Conservation (phyloP, 352 stramenopile species). For the Phytophthora capsici region DNA sequence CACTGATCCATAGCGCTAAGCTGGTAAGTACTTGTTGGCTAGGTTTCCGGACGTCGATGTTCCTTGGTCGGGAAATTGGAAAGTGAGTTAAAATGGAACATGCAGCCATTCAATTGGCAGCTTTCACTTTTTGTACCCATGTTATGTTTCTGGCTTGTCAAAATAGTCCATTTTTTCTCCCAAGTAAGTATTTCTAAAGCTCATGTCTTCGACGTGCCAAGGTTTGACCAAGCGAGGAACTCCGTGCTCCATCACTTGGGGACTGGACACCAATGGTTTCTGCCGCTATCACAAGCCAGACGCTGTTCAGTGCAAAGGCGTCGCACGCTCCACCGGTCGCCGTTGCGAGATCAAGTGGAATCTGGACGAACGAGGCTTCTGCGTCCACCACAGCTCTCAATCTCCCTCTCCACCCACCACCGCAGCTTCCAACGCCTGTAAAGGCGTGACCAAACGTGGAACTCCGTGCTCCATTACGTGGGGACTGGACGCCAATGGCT, state of each 20-base stretch:
- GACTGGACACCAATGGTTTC: conserved; percentile 20
- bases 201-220: conserved; percentile 4
- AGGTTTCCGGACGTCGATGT: too few species aligned
- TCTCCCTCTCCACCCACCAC: neutral
- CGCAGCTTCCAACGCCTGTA: conserved; percentile 13
- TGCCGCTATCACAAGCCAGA: conserved; percentile 38
- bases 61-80: too few species aligned
- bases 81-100: too few species aligned
- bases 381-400: conserved; percentile 24
- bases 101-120: neutral
- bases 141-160: neutral
- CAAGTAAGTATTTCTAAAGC: conserved; percentile 1
- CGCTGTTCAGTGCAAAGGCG: conserved; percentile 31
- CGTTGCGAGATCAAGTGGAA: conserved; percentile 37
- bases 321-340: conserved; percentile 20
- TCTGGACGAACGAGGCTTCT: conserved; percentile 24
- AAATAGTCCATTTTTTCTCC: conserved; percentile 7
- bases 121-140: conserved; percentile 9
- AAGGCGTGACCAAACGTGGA: conserved; percentile 30
- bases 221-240: conserved; percentile 25
- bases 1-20: neutral
- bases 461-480: conserved; percentile 31
- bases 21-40: neutral
- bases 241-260: conserved; percentile 28
- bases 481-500: conserved; percentile 30